Evolutionary conservation across 169 alveolate species (phyloP).

Genomic region (Plasmodium sp.): DNA sequence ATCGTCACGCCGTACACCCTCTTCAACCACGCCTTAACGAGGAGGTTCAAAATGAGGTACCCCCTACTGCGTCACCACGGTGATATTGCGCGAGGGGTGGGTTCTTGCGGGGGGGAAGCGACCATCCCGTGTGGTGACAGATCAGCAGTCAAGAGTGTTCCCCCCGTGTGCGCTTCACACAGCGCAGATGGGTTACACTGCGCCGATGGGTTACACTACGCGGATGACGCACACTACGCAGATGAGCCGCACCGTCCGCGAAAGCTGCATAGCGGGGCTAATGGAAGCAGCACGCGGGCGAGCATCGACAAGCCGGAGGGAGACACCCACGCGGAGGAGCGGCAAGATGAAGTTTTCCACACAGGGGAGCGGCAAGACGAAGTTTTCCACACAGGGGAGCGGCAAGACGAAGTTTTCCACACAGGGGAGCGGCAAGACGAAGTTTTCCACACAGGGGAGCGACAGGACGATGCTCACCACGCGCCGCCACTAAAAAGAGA

Average conservation of each 20-base stretch:
- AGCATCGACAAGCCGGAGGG: background rate
- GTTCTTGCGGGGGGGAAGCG: background rate
- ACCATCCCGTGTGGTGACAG: background rate
- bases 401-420: background rate
- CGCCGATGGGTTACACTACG: no score
- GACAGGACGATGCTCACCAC: background rate
- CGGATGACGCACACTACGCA: background rate
- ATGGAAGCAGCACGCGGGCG: background rate
- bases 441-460: background rate
- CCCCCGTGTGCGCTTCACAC: background rate
- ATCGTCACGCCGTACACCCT: constrained; percentile 23
- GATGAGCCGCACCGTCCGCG: background rate
- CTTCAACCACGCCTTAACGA: constrained; percentile 9
- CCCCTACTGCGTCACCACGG: background rate
- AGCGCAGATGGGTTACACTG: no score
- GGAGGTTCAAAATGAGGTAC: background rate
- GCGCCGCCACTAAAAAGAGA: background rate
- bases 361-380: background rate
- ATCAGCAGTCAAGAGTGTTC: background rate
- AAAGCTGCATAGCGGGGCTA: background rate
- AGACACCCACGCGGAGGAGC: background rate
- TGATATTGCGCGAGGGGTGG: background rate
- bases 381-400: no score
- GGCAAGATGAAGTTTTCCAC: background rate
- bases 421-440: background rate